Evolutionary conservation across 805 yeast genomes (phyloP), one percentile per base, ranked within the genome.

Genomic region (Grigorovia jiainica): DNA sequence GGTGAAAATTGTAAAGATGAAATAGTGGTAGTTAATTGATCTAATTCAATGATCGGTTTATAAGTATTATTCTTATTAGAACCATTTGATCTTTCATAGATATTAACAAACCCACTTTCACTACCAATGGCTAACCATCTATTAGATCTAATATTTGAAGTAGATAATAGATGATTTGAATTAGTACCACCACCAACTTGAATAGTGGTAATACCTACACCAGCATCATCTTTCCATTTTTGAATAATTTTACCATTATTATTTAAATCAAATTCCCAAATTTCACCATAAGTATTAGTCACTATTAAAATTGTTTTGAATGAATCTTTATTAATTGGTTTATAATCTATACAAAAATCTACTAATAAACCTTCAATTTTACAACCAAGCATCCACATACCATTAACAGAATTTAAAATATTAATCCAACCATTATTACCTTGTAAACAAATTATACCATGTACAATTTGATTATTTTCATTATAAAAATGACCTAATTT

Each of bases 391-490:
- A 86, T 58, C 83, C 92, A 89, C 52, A 84, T 87, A n/a, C 95
- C 94, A 0, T 86, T 81, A 6, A 66, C 53, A 2, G 92, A 82
- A 37, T 81, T 78, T 24, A 92, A 57, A 5, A 94, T 58, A 58
- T 90, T 90, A 47, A 92, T 72, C 92, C 95, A 90, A 27, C 99
- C 99, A 43, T 81, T 76, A 47, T 78, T 78, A 52, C 97, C 98
- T 31, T 76, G 68, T 38, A 92, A 64, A 2, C 87, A 95, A 29
- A 92, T 67, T 50, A 66, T 65, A 13, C 97, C 96, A 49, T 73
- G 72, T 0, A 81, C 29, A 21, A 46, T 43, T 16, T 50, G 36
- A 10, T 53, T 52, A 8, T 40, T 34, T 27, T 46, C 42, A 24
- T 52, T 52, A 38, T 54, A 51, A 35, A 47, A 51, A 43, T 62